These are phyloP conservation scores for Phytophthora pini DNA, from an alignment of 352 stramenopile species.

Conservation along the genomic window DNA sequence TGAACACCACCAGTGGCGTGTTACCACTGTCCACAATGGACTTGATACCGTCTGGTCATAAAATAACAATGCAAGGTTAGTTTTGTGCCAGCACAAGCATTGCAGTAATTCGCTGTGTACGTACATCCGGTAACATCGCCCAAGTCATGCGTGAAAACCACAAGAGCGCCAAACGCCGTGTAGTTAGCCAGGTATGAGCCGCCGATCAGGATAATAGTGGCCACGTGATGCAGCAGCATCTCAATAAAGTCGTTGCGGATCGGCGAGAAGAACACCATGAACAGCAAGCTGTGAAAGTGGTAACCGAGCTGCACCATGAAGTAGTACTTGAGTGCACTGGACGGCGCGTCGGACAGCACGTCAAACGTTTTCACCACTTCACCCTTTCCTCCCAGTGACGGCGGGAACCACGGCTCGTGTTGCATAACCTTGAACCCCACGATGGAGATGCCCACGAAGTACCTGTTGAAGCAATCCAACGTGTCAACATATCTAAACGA, in stretches of 20 bases:
- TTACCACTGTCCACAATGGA: constrained; percentile 58
- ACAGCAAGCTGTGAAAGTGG: constrained; percentile 58
- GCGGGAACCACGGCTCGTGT: constrained; percentile 53
- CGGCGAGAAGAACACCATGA: constrained; percentile 62
- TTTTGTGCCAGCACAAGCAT: not conserved
- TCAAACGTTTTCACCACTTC: constrained; percentile 41
- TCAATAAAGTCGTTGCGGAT: constrained; percentile 69
- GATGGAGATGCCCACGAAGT: constrained; percentile 58
- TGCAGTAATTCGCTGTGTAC: constrained; percentile 12
- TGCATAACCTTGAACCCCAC: constrained; percentile 50
- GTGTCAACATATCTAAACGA: constrained; percentile 5
- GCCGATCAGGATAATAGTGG: constrained; percentile 61
- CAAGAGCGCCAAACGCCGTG: constrained; percentile 45
- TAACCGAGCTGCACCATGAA: constrained; percentile 67
- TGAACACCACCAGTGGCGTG: constrained; percentile 35
- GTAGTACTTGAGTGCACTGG: constrained; percentile 47
- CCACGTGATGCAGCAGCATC: constrained; percentile 65
- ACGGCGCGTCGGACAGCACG: constrained; percentile 41
- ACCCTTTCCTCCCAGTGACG: constrained; percentile 44
- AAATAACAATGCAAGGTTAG: constrained; percentile 14
- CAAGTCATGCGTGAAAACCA: constrained; percentile 63
- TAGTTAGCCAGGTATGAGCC: constrained; percentile 58
- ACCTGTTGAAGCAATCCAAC: constrained; percentile 35
- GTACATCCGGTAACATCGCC: constrained; percentile 60
- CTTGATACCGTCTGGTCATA: constrained; percentile 66